Percentiles rank a stretch among this genome's conserved stretches.
Evolutionary conservation across 192 early-diverging fungal genomes (phyloP).

Genomic region (Lunasporangiospora selenospora): DNA sequence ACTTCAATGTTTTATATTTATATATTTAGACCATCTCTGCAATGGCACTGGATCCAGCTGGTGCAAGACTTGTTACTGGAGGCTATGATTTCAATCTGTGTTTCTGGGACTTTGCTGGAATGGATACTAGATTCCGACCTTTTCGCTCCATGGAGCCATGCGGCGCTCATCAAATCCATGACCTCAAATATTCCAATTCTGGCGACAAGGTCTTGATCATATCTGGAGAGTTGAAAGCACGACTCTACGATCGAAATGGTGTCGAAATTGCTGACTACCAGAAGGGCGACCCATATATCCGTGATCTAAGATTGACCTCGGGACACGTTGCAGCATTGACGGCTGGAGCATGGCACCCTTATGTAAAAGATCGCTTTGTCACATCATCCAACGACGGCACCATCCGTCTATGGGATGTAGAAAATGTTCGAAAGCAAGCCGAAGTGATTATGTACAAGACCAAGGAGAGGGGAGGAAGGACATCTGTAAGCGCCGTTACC

Average conservation of each 20-base stretch:
- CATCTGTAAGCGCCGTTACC: conserved; percentile 70
- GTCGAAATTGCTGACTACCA: conserved; percentile 71
- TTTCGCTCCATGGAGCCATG: conserved; percentile 83
- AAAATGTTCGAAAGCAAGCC: conserved; percentile 72
- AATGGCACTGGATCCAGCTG: conserved; percentile 84
- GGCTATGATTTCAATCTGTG: conserved; percentile 82
- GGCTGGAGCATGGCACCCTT: conserved; percentile 81
- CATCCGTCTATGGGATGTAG: conserved; percentile 85
- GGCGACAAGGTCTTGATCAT: conserved; percentile 86
- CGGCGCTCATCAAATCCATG: conserved; percentile 82
- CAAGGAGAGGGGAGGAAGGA: conserved; percentile 70
- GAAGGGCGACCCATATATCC: conserved; percentile 95
- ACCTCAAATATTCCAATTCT: conserved; percentile 75
- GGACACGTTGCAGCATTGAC: conserved; percentile 89
- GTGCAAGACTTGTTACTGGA: conserved; percentile 78
- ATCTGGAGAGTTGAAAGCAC: conserved; percentile 72
- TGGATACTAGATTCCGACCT: conserved; percentile 77
- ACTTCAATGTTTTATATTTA: neutral
- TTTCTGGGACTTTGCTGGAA: conserved; percentile 94
- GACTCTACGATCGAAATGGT: conserved; percentile 84
- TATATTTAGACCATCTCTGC: conserved; percentile 71
- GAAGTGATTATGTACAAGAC: conserved; percentile 81
- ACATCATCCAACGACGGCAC: conserved; percentile 86
- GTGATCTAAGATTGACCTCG: conserved; percentile 73
- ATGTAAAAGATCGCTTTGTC: conserved; percentile 66